Base-by-base conservation (phyloP, 495 filamentous ascomycete genomes). In the Chaetomium tenue region DNA sequence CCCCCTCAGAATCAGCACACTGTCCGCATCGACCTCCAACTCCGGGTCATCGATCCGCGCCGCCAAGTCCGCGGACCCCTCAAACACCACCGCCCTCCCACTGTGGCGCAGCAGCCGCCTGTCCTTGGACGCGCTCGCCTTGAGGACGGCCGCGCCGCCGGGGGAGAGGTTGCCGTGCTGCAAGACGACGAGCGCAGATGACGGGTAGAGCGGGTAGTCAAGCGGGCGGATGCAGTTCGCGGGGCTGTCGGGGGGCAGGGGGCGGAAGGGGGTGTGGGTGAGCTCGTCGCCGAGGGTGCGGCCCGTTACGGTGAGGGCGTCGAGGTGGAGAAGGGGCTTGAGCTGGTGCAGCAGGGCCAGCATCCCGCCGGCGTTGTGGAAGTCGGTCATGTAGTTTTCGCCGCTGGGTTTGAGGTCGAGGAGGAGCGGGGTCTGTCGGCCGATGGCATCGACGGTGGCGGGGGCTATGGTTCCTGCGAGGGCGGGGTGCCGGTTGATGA, bases 311-410 rank as follows among this genome's bases (percentile, higher is more conserved):
- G 86, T 89, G 71, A 79, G 53, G 0, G 85, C 85, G 47, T 80
- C 74, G 0, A 88, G 77, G 51, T 85, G 75, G 0, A 90, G 76
- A 0, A 89, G 76, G 0, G 86, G 87, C 8, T 77, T 74, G 3
- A 90, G 75, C 5, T 78, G 76, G 55, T 83, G 78, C 12, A 89
- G 65, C 0, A 90, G 70, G 5, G 82, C 82, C 25, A 79, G 64
- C 85, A 89, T 89, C 50, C 87, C 87, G 8, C 87, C 87, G 0
- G 86, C 82, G 68, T 85, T 84, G 69, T 90, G 87, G 65, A 90
- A 88, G 66, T 90, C 86, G 42, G 82, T 85, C 87, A 89, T 89
- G 74, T 90, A 90, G 61, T 88, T 87, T 20, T 84, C 78, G 5
- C 87, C 86, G 63, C 84, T 87, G 5, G 87, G 87, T 61, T 90